phyloP scores from a whole-genome alignment of 345 rosid species.

The Heritiera fomes region DNA sequence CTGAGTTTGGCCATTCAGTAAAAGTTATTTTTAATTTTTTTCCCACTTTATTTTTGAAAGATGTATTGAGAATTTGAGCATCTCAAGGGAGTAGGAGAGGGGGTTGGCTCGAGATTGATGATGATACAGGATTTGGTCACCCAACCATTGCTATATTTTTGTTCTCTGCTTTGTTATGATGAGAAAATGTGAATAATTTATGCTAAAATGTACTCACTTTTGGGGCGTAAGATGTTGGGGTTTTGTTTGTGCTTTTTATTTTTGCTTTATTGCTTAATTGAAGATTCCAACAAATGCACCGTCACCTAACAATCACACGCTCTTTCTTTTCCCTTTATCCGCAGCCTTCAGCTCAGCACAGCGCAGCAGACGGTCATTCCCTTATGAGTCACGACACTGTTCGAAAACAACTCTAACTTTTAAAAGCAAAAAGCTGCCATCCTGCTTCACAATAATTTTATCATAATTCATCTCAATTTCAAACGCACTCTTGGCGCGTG shows the following conservation, averaged over 20 bases:
- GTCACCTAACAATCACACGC: no score
- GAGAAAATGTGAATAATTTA: neutral
- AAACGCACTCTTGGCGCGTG: constrained; percentile 14
- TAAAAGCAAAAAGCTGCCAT: constrained; percentile 18
- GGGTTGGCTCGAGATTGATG: constrained; percentile 10
- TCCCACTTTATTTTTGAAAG: neutral
- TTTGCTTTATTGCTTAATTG: neutral
- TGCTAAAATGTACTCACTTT: neutral
- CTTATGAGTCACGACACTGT: neutral
- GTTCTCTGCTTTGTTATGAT: neutral
- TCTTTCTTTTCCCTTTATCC: no score
- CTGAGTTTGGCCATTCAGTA: constrained; percentile 42
- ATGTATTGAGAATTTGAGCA: constrained; percentile 1
- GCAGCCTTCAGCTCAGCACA: no score
- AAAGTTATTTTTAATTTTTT: constrained; percentile 14
- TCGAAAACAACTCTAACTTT: neutral
- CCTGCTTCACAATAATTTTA: neutral
- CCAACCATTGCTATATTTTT: neutral
- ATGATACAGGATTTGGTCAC: neutral
- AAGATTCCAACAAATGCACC: no score
- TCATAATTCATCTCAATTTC: neutral
- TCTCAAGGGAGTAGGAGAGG: neutral
- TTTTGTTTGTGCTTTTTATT: neutral
- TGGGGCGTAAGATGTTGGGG: neutral
- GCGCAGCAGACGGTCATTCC: constrained; percentile 13